A percentile compares a stretch with the other conserved stretches of the same genome.
phyloP scores from a whole-genome alignment of 208 protist species.

The Leishmania amazonensis region DNA sequence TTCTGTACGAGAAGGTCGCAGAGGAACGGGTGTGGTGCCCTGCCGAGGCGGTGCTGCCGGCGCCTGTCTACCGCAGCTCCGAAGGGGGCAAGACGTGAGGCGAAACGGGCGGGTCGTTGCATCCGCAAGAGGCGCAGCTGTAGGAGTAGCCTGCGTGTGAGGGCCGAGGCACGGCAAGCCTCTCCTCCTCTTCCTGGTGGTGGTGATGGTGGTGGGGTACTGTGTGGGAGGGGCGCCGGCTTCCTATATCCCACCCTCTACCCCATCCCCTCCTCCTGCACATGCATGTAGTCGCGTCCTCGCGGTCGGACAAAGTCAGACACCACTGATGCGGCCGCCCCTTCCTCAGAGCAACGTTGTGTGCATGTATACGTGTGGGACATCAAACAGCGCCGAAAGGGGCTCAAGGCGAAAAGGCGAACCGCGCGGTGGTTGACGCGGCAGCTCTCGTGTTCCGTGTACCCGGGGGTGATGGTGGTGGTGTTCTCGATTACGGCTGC shows the following conservation, averaged over 20 bases:
- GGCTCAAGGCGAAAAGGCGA: background rate
- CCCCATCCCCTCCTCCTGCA: background rate
- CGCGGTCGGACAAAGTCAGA: background rate
- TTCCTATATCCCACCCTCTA: background rate
- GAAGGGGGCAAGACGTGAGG: background rate
- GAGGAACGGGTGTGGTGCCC: conserved; percentile 49
- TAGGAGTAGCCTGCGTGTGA: background rate
- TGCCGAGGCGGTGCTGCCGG: conserved; percentile 46
- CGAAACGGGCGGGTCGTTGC: background rate
- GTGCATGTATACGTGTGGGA: background rate
- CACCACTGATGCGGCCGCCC: background rate
- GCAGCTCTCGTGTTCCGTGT: background rate
- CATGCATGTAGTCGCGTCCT: background rate
- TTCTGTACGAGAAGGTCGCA: conserved; percentile 67
- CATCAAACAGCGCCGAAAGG: background rate
- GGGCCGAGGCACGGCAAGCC: background rate
- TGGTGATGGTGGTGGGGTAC: background rate
- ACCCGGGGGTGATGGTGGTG: background rate
- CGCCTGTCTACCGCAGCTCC: conserved; percentile 12
- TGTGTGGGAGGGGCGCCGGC: background rate
- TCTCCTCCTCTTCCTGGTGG: background rate
- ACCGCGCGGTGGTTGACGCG: background rate
- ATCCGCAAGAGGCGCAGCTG: background rate
- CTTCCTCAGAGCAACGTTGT: background rate
- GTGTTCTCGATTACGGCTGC: background rate